Percentiles rank a stretch among this genome's conserved stretches.
These are phyloP conservation scores for Ascochyta koolunga DNA, from an alignment of 2,329 filamentous ascomycete species.

Conservation along the genomic window DNA sequence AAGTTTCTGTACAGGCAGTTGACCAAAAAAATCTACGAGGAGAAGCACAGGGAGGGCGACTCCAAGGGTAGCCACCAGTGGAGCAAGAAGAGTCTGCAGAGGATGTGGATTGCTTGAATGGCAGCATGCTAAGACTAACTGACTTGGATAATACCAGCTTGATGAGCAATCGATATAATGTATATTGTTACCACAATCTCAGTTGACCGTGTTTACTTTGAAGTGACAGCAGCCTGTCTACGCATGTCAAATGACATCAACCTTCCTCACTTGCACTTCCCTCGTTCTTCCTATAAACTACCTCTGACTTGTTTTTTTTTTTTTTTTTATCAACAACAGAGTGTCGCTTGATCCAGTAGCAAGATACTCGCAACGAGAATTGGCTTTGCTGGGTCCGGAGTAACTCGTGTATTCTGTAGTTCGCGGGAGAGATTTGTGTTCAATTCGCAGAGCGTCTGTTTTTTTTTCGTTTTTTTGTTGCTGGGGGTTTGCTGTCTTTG, in stretches of 20 bases:
- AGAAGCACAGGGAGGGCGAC: constrained; percentile 59
- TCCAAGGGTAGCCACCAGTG: constrained; percentile 53
- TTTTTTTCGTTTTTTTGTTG: no score
- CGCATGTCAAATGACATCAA: no score
- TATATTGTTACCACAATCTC: neutral
- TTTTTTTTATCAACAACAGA: no score
- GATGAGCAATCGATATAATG: neutral
- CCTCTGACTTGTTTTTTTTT: no score
- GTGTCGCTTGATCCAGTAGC: neutral
- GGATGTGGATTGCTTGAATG: constrained; percentile 20
- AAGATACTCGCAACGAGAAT: neutral
- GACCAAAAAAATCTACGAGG: constrained; percentile 65
- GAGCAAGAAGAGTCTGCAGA: constrained; percentile 46
- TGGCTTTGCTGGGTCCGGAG: neutral
- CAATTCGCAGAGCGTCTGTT: neutral
- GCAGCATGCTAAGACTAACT: neutral
- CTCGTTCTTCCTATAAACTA: no score
- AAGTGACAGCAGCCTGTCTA: neutral
- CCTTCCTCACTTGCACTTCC: neutral
- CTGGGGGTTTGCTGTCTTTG: no score
- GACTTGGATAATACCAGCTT: no score
- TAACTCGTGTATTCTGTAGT: neutral
- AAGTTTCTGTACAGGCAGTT: constrained; percentile 68
- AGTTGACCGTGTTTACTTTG: neutral
- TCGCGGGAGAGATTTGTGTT: neutral